Base-by-base conservation (phyloP, 192 early-diverging fungal species). In the Umbelopsis isabellina region DNA sequence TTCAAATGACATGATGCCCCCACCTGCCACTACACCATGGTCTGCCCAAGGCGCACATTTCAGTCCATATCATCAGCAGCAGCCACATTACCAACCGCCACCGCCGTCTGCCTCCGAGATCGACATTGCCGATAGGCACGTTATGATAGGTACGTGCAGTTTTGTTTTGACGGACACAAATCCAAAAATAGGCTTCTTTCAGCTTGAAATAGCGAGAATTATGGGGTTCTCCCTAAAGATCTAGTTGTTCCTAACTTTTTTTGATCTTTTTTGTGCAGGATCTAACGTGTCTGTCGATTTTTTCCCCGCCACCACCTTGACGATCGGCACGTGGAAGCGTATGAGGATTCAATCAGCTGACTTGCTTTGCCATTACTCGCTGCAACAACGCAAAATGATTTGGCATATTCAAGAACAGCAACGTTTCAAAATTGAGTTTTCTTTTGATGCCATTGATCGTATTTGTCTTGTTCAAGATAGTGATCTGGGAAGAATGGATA, bases 241-340 rank as follows among this genome's bases (percentile, higher is more conserved):
- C 37, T 10, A 35, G 55, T 15, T 15, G 12, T 35, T 4, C 55
- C 11, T 30, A 1, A 18, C 27, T 30, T 27, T n/a, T n/a, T n/a
- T 16, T 35, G 33, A 37, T 35, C 25, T 35, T 27, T 35, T 18
- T 25, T 33, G 25, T 11, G 13, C 55, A 35, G 55, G 30, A n/a
- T 61, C 30, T 18, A 30, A 30, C 51, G 25, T 52, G 30, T 61
- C 55, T 35, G 27, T 61, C 12, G 55, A 61, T 61, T 61, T 61
- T 25, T 61, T 61, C 55, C 55, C 55, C 55, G 55, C 55, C 55
- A 61, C 27, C 25, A 61, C 55, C 16, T 61, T 61, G 55, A 61
- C 55, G 55, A 90, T 90, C 49, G 88, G 88, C 61, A 86, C 81
- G 13, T 90, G 88, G 88, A 81, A 85, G 58, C 79, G 88, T 50